Base-by-base conservation (phyloP, 495 filamentous ascomycete genomes). In the Penicillium argentinense region DNA sequence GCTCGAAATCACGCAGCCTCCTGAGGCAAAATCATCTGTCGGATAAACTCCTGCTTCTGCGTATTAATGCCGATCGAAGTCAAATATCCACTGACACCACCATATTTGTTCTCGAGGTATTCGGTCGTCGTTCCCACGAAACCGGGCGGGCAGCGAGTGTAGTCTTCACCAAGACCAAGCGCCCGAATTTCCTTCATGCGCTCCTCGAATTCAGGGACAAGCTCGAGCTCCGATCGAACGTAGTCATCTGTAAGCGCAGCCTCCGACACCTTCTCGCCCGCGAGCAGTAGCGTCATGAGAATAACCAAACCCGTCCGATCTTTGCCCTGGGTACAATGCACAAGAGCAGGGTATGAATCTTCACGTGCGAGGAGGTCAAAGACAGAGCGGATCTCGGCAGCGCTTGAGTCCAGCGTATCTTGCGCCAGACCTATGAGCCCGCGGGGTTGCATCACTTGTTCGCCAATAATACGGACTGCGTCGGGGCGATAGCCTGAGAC, bases 261-360 rank as follows among this genome's bases (percentile, higher is more conserved):
- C 0, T 69, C 39, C 0, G 81, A 78, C 0, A 87, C 76, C 8
- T 65, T 51, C 4, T 85, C 72, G 4, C 67, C 60, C 3, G 83
- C 72, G 2, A 86, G 62, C 22, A 91, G 59, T 1, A 91, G 63
- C 0, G 78, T 54, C 14, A 95, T 69, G 9, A 84, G 64, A n/a
- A 88, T 64, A 17, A 87, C 69, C 2, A 93, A 68, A 0, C 90
- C 90, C 0, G 89, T 93, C 0, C 88, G 79, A 59, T 95, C 90
- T 57, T 96, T 96, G 26, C 90, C 90, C 59, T 93, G 87, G 3
- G 88, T 91, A 67, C 90, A 95, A 69, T 93, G 89, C 4, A 91
- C 59, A 3, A 92, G 59, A 4, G 81, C 48, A 0, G 88, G 87
- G 29, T 83, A 84, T 12, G 73, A 65, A 3, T 53, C 46, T 4